These are phyloP conservation scores for Davidsoniella neocaledoniae DNA, from an alignment of 2,329 filamentous ascomycete species.

Conservation along the genomic window DNA sequence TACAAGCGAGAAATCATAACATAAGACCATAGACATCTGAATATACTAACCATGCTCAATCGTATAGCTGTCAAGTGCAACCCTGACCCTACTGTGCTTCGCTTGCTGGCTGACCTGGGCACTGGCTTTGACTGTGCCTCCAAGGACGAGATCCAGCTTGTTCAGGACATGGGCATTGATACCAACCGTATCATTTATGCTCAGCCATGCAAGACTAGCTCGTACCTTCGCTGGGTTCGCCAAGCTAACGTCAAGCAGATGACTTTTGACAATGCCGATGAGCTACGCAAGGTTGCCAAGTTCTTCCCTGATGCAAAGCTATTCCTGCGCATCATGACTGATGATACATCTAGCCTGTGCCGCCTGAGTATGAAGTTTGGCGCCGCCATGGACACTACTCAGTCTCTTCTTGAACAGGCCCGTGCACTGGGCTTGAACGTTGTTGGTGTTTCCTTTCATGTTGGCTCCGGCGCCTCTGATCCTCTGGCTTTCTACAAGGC, in stretches of 20 bases:
- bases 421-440: slow-evolving; percentile 74
- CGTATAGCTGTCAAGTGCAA: slow-evolving; percentile 88
- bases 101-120: slow-evolving; percentile 72
- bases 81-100: slow-evolving; percentile 76
- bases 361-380: slow-evolving; percentile 96
- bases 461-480: slow-evolving; percentile 89
- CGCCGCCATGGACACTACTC: slow-evolving; percentile 68
- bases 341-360: slow-evolving; percentile 88
- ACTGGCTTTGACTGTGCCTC: slow-evolving; percentile 97
- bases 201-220: slow-evolving; percentile 98
- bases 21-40: neutral
- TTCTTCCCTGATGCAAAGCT: slow-evolving; percentile 80
- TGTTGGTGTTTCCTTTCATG: slow-evolving; percentile 93
- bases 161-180: slow-evolving; percentile 66
- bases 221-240: slow-evolving; percentile 82
- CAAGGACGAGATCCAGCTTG: slow-evolving; percentile 90
- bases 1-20: neutral
- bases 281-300: slow-evolving; percentile 94
- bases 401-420: slow-evolving; percentile 61
- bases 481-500: slow-evolving; percentile 83
- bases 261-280: slow-evolving; percentile 98
- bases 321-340: slow-evolving; percentile 85
- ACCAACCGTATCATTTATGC: slow-evolving; percentile 94
- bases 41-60: neutral
- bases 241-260: slow-evolving; percentile 82